These are phyloP conservation scores for Logfia minima DNA, from an alignment of 129 eudicot species.

Conservation along the genomic window DNA sequence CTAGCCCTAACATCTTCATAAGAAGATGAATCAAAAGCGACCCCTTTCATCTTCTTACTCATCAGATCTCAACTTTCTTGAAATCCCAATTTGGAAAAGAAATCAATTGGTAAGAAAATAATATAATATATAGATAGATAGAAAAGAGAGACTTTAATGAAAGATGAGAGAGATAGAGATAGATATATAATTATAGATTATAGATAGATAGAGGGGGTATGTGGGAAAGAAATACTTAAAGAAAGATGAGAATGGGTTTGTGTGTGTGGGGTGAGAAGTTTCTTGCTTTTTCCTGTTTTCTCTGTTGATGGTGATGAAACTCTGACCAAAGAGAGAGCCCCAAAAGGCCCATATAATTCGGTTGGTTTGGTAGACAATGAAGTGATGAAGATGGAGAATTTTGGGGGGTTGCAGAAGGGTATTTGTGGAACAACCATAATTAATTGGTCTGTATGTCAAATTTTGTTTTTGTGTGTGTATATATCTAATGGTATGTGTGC, in stretches of 20 bases:
- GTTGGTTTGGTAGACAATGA: slow-evolving; percentile 51
- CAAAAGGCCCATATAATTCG: slow-evolving; percentile 74
- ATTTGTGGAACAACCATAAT: slow-evolving; percentile 48
- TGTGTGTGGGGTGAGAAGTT: slow-evolving; percentile 49
- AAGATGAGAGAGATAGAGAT: slow-evolving; percentile 15
- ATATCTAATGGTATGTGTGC: slow-evolving; percentile 12
- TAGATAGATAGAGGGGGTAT: slow-evolving; percentile 27
- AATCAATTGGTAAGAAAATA: neutral
- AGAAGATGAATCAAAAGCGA: slow-evolving; percentile 42
- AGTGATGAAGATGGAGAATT: slow-evolving; percentile 83
- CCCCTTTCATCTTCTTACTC: slow-evolving; percentile 66
- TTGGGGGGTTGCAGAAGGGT: slow-evolving; percentile 88
- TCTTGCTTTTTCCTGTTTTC: slow-evolving; percentile 59
- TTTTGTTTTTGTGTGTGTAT: slow-evolving; percentile 32
- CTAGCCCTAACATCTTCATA: slow-evolving; percentile 55
- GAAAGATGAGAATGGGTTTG: slow-evolving; percentile 20
- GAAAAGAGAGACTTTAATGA: neutral
- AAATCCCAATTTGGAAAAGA: slow-evolving; percentile 25
- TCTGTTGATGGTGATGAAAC: slow-evolving; percentile 50
- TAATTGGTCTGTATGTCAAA: slow-evolving; percentile 33
- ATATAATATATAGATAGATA: neutral
- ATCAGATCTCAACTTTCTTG: slow-evolving; percentile 43
- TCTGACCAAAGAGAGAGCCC: slow-evolving; percentile 69
- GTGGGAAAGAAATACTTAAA: slow-evolving; percentile 28
- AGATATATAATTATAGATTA: neutral